Evolutionary conservation across 352 stramenopile genomes (phyloP).

Genomic region (Pythium rishiriense): DNA sequence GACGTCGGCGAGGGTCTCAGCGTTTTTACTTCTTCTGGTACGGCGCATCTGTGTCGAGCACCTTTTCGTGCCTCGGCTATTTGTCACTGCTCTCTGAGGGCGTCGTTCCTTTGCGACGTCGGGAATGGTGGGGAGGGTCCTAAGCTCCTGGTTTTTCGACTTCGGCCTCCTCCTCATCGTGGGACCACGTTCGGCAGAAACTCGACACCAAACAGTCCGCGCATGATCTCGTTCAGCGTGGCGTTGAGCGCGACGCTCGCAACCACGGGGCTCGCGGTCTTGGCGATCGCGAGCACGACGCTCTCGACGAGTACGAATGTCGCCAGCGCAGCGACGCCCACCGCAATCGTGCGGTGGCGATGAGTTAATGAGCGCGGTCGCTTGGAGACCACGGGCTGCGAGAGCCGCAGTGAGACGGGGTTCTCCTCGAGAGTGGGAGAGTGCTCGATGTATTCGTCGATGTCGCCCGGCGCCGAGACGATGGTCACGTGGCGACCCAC

Average conservation of each 20-base stretch:
- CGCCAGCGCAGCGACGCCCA: not conserved
- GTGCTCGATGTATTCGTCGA: not conserved
- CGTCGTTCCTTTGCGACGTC: too few species aligned
- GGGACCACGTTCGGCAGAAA: constrained; percentile 8
- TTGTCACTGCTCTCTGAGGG: too few species aligned
- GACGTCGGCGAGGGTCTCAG: too few species aligned
- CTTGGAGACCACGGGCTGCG: constrained; percentile 22
- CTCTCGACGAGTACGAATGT: not conserved
- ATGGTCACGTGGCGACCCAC: constrained; percentile 1
- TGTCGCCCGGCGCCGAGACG: not conserved
- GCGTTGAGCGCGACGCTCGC: constrained; percentile 19
- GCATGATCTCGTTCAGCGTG: constrained; percentile 29
- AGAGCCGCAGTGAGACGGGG: not conserved
- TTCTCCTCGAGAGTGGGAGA: not conserved
- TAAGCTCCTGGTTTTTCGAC: too few species aligned
- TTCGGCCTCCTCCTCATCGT: not conserved
- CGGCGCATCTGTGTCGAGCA: too few species aligned
- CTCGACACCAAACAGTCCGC: constrained; percentile 6
- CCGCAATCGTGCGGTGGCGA: not conserved
- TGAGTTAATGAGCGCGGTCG: not conserved
- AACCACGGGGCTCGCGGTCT: constrained; percentile 8
- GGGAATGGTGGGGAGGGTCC: too few species aligned
- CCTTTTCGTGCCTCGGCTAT: too few species aligned
- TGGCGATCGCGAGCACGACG: constrained; percentile 12
- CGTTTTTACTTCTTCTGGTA: too few species aligned